These are phyloP conservation scores for Calamus simplicifolius DNA, from an alignment of 176 grass and related monocot genomes.

Conservation along the genomic window DNA sequence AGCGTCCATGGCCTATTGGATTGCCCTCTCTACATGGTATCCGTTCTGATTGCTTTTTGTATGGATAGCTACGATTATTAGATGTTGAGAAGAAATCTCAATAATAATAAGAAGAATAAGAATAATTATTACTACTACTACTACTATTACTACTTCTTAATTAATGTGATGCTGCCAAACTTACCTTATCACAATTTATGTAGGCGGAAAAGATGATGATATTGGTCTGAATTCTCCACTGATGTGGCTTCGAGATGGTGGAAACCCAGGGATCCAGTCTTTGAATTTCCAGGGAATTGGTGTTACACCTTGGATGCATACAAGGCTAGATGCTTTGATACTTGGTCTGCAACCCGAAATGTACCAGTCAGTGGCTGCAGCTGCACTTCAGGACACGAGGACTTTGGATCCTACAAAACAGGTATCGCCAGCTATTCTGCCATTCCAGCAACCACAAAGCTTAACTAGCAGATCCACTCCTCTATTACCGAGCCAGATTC, in stretches of 20 bases:
- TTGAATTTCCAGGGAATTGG: conserved; percentile 70
- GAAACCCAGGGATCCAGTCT: conserved; percentile 71
- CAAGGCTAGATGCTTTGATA: conserved; percentile 52
- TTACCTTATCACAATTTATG: conserved; percentile 16
- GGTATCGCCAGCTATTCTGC: conserved; percentile 55
- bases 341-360: conserved; percentile 65
- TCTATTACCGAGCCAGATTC: conserved; percentile 52
- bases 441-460: conserved; percentile 72
- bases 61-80: too few relatives aligned
- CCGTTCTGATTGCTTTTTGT: conserved; percentile 13
- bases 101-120: too few relatives aligned
- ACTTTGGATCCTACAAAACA: conserved; percentile 42
- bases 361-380: conserved; percentile 52
- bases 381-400: conserved; percentile 37
- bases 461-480: conserved; percentile 30
- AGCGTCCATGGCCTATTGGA: conserved; percentile 94
- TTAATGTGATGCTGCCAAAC: neutral
- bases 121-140: too few relatives aligned
- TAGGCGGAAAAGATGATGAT: conserved; percentile 84
- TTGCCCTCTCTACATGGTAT: conserved; percentile 80
- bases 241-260: conserved; percentile 81
- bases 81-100: too few relatives aligned
- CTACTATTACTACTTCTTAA: neutral
- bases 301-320: conserved; percentile 71
- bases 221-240: conserved; percentile 69